These are phyloP conservation scores for Artemisia argyi DNA, from an alignment of 129 eudicot species.

Conservation along the genomic window DNA sequence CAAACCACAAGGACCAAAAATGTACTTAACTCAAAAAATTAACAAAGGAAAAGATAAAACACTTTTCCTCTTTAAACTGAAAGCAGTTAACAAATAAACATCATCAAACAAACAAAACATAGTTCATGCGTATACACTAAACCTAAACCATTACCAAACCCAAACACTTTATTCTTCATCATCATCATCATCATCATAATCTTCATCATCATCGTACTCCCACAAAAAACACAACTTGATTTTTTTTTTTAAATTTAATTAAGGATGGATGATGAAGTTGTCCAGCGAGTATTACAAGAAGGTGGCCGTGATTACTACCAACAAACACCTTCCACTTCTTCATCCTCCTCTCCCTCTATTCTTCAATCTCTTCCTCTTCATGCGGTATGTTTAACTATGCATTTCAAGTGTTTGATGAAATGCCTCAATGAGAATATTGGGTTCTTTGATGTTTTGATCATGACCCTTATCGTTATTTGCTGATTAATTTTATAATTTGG, in stretches of 20 bases:
- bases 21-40: too few species aligned
- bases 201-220: background rate
- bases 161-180: constrained; percentile 7
- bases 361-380: constrained; percentile 98
- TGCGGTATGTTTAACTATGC: constrained; percentile 50
- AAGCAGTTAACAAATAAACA: background rate
- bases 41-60: background rate
- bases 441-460: background rate
- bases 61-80: background rate
- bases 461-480: background rate
- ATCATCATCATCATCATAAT: constrained; percentile 16
- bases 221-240: too few species aligned
- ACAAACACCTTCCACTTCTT: constrained; percentile 82
- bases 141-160: constrained; percentile 31
- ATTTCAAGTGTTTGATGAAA: too few species aligned
- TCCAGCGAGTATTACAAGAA: constrained; percentile 82
- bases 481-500: too few species aligned
- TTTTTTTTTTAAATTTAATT: background rate
- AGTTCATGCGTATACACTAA: constrained; percentile 37
- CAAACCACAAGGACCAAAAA: too few species aligned
- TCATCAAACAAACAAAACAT: constrained; percentile 21
- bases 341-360: constrained; percentile 85
- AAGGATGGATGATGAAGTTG: constrained; percentile 83
- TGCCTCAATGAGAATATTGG: too few species aligned
- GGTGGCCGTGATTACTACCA: constrained; percentile 94